Conservation (phyloP, 2,329 filamentous ascomycete genomes). For the Simplicillium aogashimaense region DNA sequence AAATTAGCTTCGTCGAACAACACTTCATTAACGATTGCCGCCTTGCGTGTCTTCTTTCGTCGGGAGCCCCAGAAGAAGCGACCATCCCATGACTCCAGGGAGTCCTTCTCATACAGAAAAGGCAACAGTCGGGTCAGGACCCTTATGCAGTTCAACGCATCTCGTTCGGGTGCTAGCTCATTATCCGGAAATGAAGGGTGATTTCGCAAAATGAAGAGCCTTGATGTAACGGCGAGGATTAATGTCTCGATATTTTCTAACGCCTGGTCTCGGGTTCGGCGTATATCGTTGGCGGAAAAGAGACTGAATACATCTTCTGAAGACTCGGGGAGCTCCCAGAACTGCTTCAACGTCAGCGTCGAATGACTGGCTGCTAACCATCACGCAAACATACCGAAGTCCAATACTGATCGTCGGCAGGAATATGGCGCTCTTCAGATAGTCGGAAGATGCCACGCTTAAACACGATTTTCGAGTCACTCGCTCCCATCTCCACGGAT, state of each 20-base stretch:
- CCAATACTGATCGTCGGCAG: constrained; percentile 87
- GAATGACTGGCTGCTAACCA: constrained; percentile 3
- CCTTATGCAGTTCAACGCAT: constrained; percentile 92
- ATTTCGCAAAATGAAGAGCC: constrained; percentile 72
- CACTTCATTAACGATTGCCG: constrained; percentile 60
- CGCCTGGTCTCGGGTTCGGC: constrained; percentile 75
- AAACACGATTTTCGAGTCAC: constrained; percentile 97
- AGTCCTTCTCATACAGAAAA: constrained; percentile 84
- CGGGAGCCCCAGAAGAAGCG: constrained; percentile 83
- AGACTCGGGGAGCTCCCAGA: constrained; percentile 95
- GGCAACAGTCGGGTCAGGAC: constrained; percentile 83
- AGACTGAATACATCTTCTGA: constrained; percentile 95
- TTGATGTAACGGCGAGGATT: constrained; percentile 72
- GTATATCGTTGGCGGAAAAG: constrained; percentile 81
- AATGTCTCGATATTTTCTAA: constrained; percentile 85
- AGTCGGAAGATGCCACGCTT: constrained; percentile 97
- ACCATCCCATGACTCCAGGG: constrained; percentile 77
- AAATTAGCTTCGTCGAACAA: constrained; percentile 70
- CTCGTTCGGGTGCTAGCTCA: constrained; percentile 72
- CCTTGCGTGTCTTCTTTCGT: constrained; percentile 59
- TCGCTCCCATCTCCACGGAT: constrained; percentile 69
- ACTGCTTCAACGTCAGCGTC: constrained; percentile 39
- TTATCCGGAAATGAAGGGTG: constrained; percentile 85
- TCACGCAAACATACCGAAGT: constrained; percentile 58
- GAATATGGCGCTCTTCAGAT: constrained; percentile 82